A percentile compares a stretch with the other conserved stretches of the same genome.
Evolutionary conservation across 805 yeast species (phyloP).

Genomic region (Grigorovia yakushimaensis): DNA sequence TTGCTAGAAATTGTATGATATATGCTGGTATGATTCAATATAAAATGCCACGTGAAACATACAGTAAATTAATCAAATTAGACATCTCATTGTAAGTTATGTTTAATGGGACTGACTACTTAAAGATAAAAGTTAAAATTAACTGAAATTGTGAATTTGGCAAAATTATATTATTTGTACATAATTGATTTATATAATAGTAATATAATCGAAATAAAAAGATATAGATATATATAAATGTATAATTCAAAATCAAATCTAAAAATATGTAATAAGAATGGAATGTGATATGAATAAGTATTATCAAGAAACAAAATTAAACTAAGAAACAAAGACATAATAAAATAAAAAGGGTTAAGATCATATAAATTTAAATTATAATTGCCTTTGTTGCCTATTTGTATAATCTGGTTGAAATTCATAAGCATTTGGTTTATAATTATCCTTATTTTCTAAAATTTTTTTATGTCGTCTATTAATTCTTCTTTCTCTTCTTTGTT

Average conservation of each 20-base stretch:
- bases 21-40: constrained; percentile 93
- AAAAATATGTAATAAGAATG: too few relatives aligned
- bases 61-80: constrained; percentile 55
- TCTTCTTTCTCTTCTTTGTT: constrained; percentile 27
- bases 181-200: too few relatives aligned
- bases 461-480: constrained; percentile 28
- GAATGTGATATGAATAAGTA: neutral
- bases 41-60: constrained; percentile 80
- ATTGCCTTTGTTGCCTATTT: constrained; percentile 9
- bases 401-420: constrained; percentile 71
- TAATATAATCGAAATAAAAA: too few relatives aligned
- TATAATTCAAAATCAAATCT: too few relatives aligned
- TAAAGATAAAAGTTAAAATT: too few relatives aligned
- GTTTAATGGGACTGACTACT: too few relatives aligned
- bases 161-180: too few relatives aligned
- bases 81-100: constrained; percentile 36
- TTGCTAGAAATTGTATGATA: constrained; percentile 82
- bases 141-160: too few relatives aligned
- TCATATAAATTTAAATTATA: neutral
- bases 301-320: neutral
- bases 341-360: neutral
- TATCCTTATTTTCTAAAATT: constrained; percentile 15
- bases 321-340: neutral
- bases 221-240: too few relatives aligned
- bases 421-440: constrained; percentile 67